Percentiles rank a stretch among this genome's conserved stretches.
Evolutionary conservation across 768 basidiomycete genomes (phyloP).

Genomic region (Xerocomus spinulosus): DNA sequence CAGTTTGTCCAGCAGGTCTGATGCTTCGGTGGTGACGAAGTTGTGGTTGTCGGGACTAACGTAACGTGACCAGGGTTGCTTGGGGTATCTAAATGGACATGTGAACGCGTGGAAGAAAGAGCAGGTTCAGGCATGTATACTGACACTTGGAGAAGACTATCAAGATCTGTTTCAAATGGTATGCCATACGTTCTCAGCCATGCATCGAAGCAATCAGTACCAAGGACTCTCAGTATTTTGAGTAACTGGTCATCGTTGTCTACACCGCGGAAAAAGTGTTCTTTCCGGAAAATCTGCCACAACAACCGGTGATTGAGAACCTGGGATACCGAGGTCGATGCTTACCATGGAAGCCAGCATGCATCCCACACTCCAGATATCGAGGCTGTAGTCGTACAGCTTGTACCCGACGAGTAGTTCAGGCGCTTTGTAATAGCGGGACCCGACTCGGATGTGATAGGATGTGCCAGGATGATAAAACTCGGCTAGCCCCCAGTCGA

Average conservation of each 20-base stretch:
- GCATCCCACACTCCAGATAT: constrained; percentile 72
- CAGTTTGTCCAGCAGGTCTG: constrained; percentile 64
- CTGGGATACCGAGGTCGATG: neutral
- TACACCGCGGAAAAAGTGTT: constrained; percentile 71
- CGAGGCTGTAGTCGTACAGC: constrained; percentile 66
- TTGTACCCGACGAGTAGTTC: constrained; percentile 70
- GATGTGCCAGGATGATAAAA: constrained; percentile 69
- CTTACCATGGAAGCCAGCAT: constrained; percentile 72
- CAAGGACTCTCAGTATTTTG: constrained; percentile 63
- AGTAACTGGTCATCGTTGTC: constrained; percentile 73
- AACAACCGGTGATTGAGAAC: neutral
- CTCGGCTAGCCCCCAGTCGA: constrained; percentile 76
- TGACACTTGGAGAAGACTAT: constrained; percentile 49
- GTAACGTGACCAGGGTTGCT: constrained; percentile 63
- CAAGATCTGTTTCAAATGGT: constrained; percentile 59
- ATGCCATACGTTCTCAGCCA: constrained; percentile 61
- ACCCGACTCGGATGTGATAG: constrained; percentile 70
- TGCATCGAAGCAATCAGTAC: constrained; percentile 59
- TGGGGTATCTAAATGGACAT: constrained; percentile 43
- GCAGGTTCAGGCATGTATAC: constrained; percentile 10
- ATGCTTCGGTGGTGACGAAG: constrained; percentile 55
- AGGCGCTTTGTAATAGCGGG: constrained; percentile 70
- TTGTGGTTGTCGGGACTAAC: constrained; percentile 54
- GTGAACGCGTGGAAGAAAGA: neutral
- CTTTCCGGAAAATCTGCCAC: constrained; percentile 61